Evolutionary conservation across 345 rosid species (phyloP).

Genomic region (Eutrema heterophyllum): DNA sequence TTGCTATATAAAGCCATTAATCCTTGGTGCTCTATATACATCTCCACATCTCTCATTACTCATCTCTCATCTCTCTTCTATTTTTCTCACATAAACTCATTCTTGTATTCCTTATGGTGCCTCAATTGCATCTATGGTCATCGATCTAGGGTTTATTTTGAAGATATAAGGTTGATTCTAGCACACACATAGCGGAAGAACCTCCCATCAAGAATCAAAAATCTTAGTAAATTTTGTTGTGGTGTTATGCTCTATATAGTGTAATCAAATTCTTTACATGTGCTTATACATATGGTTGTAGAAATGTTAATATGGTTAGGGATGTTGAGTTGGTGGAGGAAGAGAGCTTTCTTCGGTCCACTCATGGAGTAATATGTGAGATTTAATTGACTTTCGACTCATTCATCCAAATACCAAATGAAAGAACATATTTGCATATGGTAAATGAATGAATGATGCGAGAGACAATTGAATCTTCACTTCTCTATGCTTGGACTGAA

Average conservation of each 20-base stretch:
- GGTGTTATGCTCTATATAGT: conserved; percentile 5
- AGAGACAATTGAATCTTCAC: conserved; percentile 36
- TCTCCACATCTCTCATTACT: neutral
- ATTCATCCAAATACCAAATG: conserved; percentile 35
- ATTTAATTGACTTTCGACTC: conserved; percentile 37
- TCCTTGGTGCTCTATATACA: conserved; percentile 6
- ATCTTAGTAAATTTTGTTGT: neutral
- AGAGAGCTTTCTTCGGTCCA: conserved; percentile 43
- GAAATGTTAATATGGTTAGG: neutral
- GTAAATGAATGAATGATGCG: conserved; percentile 37
- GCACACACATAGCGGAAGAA: conserved; percentile 1
- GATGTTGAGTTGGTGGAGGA: conserved; percentile 9
- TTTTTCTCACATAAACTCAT: neutral
- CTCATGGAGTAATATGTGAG: conserved; percentile 35
- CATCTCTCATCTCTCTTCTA: neutral
- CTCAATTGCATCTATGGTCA: neutral
- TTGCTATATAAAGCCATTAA: conserved; percentile 32
- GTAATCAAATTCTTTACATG: neutral
- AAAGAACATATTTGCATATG: neutral
- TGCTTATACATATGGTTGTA: neutral
- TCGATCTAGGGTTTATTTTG: conserved; percentile 23
- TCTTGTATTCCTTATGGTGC: neutral
- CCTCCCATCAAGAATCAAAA: neutral
- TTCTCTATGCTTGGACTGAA: conserved; percentile 40
- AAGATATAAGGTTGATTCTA: conserved; percentile 4